Base-by-base conservation (phyloP, 768 basidiomycete genomes). In the Macrolepiota albuminosa region DNA sequence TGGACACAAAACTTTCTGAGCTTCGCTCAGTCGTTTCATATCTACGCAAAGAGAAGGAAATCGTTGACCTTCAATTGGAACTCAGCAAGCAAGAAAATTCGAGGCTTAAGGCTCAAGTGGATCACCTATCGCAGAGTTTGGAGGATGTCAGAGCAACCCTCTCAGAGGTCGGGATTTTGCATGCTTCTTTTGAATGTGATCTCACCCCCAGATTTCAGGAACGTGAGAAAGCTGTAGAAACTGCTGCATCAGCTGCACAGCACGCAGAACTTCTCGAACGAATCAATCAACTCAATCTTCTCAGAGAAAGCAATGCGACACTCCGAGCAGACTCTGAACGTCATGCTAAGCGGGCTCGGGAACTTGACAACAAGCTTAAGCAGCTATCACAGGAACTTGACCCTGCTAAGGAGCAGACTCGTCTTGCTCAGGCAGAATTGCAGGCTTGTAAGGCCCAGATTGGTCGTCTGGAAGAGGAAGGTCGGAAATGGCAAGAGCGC, bases 1-100 rank as follows among this genome's bases (percentile, higher is more conserved):
- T 75, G 3, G 88, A 90, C 62, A 78, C 78, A 2, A 88, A 91
- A 68, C 63, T 90, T 10, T 78, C 87, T 0, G 91, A 93, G 63
- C 73, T 93, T 24, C 87, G 89, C 33, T 83, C 88, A 18, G 87
- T 93, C 31, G 86, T 94, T 46, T 81, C 86, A 2, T 95, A 91
- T 71, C 76, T 95, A 37, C 83, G 93, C 45, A 92, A 89, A 68
- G 93, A 95, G 78, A 94, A 95, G 73, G 92, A 95, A 69, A 93
- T 95, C 55, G 88, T 91, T 48, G 93, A 95, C 64, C 81, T 94
- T 36, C 91, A 94, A 63, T 79, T 93, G 29, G 90, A 94, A 66
- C 82, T 95, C 51, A 82, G 86, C 77, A 80, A 82, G 65, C 80
- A 88, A 61, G 92, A 95, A 74, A 90, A 82, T 64, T 73, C 83